phyloP scores from a whole-genome alignment of 2,329 filamentous ascomycete genomes.

The Arthrobotrys pseudoclavata region DNA sequence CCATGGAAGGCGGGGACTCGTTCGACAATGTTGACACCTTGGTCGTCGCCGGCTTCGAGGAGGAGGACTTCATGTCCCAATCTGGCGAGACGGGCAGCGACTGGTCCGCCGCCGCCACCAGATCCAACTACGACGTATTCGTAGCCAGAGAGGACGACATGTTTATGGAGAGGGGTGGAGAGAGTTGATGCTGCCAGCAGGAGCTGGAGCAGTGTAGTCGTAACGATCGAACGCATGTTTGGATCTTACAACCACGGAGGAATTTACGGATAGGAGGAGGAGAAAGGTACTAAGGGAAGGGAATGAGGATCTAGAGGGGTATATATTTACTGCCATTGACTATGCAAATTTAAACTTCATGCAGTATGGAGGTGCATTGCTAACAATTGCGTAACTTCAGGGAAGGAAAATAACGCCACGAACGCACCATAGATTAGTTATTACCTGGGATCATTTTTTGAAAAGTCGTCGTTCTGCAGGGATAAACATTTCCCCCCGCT shows the following conservation, averaged over 20 bases:
- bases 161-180: slow-evolving; percentile 33
- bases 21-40: slow-evolving; percentile 69
- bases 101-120: slow-evolving; percentile 73
- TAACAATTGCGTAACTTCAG: background rate
- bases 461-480: slow-evolving; percentile 1
- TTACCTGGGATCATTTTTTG: background rate
- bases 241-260: background rate
- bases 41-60: slow-evolving; percentile 74
- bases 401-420: slow-evolving; percentile 7
- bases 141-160: slow-evolving; percentile 68
- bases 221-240: slow-evolving; percentile 26
- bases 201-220: slow-evolving; percentile 33
- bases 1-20: slow-evolving; percentile 72
- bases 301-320: background rate
- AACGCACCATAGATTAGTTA: background rate
- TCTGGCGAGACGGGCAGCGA: slow-evolving; percentile 73
- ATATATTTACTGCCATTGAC: slow-evolving; percentile 5
- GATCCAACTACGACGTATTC: slow-evolving; percentile 76
- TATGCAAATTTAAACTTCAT: slow-evolving; percentile 15
- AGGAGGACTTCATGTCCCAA: slow-evolving; percentile 74
- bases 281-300: too few relatives aligned
- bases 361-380: background rate
- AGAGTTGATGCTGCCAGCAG: slow-evolving; percentile 31
- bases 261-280: background rate
- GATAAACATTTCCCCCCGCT: background rate